Evolutionary conservation across 192 early-diverging fungal genomes (phyloP).

Genomic region (Backusella parvicylindrica): DNA sequence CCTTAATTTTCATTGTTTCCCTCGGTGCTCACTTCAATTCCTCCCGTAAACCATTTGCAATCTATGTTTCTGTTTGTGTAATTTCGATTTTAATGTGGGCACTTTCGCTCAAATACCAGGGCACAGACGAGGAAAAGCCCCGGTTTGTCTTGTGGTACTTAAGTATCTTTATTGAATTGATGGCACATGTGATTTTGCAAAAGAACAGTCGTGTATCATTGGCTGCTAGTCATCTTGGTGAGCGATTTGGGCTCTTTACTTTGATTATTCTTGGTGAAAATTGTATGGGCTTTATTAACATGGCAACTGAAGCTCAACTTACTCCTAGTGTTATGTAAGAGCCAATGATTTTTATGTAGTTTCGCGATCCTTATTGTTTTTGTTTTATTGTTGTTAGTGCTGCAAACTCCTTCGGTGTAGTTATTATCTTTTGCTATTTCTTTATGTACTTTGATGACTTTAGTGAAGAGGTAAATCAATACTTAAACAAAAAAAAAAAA

Average conservation of each 20-base stretch:
- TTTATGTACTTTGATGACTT: slow-evolving; percentile 54
- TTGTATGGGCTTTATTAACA: slow-evolving; percentile 39
- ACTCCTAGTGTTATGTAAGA: slow-evolving; percentile 26
- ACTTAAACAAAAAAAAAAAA: neutral
- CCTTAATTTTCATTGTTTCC: slow-evolving; percentile 23
- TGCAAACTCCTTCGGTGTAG: slow-evolving; percentile 41
- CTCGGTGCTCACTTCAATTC: slow-evolving; percentile 8
- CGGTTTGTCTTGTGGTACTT: slow-evolving; percentile 42
- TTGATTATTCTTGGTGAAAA: slow-evolving; percentile 44
- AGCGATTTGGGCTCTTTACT: slow-evolving; percentile 45
- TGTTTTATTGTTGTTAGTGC: no score
- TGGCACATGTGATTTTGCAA: slow-evolving; percentile 32
- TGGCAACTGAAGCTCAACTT: slow-evolving; percentile 13
- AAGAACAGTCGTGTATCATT: slow-evolving; percentile 39
- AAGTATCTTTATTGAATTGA: slow-evolving; percentile 37
- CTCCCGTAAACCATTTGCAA: slow-evolving; percentile 11
- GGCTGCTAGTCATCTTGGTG: slow-evolving; percentile 42
- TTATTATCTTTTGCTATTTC: slow-evolving; percentile 44
- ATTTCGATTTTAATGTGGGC: slow-evolving; percentile 28
- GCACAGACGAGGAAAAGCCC: neutral
- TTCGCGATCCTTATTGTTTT: neutral
- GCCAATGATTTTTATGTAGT: neutral
- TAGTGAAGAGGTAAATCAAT: slow-evolving; percentile 33
- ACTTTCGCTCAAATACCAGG: slow-evolving; percentile 14
- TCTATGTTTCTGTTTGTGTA: slow-evolving; percentile 24